phyloP scores from a whole-genome alignment of 2,329 filamentous ascomycete genomes.

The Neobulgaria alba region DNA sequence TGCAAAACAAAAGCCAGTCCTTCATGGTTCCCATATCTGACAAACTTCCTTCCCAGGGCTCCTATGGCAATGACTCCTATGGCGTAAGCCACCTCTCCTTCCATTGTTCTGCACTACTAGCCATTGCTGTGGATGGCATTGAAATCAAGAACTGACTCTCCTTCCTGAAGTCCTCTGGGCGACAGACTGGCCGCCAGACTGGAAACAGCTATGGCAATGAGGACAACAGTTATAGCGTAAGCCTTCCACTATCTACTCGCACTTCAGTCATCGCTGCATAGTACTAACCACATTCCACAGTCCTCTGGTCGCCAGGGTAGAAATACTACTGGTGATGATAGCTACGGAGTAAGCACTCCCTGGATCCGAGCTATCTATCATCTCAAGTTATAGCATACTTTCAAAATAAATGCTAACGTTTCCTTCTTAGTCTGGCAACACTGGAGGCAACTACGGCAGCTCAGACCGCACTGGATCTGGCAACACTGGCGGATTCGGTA shows the following conservation, averaged over 20 bases:
- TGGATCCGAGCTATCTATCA: no score
- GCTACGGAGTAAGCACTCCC: not conserved
- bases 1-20: constrained; percentile 4
- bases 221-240: constrained; percentile 11
- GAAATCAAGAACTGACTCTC: not conserved
- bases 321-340: not conserved
- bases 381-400: no score
- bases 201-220: not conserved
- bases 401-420: constrained; percentile 7
- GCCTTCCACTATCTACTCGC: not conserved
- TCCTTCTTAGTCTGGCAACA: constrained; percentile 4
- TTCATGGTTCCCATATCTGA: constrained; percentile 13
- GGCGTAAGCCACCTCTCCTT: constrained; percentile 13
- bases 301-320: not conserved
- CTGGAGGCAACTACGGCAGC: not conserved
- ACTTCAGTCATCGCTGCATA: constrained; percentile 3
- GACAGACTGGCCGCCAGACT: not conserved
- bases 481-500: constrained; percentile 12
- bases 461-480: constrained; percentile 19
- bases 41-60: constrained; percentile 16
- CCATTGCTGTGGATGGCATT: constrained; percentile 4
- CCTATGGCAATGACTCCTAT: constrained; percentile 16
- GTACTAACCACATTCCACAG: not conserved
- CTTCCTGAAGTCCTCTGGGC: constrained; percentile 4
- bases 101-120: not conserved